These are phyloP conservation scores for Entelexis sorbosivorans DNA, from an alignment of 1,139 yeast genomes.

Conservation along the genomic window DNA sequence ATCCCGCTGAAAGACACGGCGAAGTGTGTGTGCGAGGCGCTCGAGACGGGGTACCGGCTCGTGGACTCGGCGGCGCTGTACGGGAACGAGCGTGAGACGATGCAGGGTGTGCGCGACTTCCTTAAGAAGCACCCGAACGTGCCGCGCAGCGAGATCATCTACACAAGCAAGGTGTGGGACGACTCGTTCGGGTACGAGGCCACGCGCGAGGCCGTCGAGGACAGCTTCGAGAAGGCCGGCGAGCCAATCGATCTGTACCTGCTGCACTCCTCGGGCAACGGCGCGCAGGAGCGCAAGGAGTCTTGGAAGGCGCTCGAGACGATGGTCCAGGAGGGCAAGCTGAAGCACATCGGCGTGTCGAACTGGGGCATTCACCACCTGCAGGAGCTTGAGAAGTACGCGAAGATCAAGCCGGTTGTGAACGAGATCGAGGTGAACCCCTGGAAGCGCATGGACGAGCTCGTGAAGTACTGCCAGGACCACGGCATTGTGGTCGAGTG, in stretches of 20 bases:
- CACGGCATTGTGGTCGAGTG: slow-evolving; percentile 54
- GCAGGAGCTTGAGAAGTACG: slow-evolving; percentile 46
- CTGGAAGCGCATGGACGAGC: slow-evolving; percentile 40
- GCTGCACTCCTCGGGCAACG: slow-evolving; percentile 34
- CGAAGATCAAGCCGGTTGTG: slow-evolving; percentile 41
- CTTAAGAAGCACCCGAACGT: slow-evolving; percentile 35
- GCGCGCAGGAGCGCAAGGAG: slow-evolving; percentile 33
- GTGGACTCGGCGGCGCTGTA: slow-evolving; percentile 53
- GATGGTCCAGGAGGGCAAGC: slow-evolving; percentile 27
- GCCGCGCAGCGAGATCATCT: slow-evolving; percentile 30
- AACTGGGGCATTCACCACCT: slow-evolving; percentile 56
- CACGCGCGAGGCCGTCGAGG: slow-evolving; percentile 30
- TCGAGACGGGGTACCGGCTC: slow-evolving; percentile 59
- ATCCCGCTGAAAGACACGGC: slow-evolving; percentile 36
- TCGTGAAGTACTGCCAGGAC: slow-evolving; percentile 42
- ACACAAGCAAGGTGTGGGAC: slow-evolving; percentile 34
- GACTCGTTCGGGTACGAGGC: slow-evolving; percentile 33
- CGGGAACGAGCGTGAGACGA: slow-evolving; percentile 38
- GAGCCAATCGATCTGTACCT: slow-evolving; percentile 37
- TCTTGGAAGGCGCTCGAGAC: slow-evolving; percentile 41
- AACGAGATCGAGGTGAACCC: slow-evolving; percentile 54
- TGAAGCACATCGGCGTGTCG: slow-evolving; percentile 48
- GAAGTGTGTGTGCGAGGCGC: slow-evolving; percentile 40
- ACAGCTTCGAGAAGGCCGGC: slow-evolving; percentile 34
- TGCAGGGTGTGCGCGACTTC: slow-evolving; percentile 37